These are phyloP conservation scores for Suhomyces kunorum DNA, from an alignment of 1,139 yeast species.

Conservation along the genomic window DNA sequence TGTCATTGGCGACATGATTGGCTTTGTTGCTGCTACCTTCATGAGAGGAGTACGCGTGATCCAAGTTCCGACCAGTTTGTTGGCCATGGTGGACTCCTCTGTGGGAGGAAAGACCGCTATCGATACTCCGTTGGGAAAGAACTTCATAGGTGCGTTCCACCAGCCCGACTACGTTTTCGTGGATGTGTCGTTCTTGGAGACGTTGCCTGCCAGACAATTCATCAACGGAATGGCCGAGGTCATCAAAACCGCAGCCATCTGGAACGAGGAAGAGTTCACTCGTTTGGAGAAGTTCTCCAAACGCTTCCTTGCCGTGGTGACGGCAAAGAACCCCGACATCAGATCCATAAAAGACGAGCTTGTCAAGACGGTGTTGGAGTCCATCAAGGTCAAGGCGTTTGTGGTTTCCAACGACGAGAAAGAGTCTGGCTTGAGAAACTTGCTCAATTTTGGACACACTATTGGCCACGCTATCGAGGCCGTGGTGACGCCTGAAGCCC, in stretches of 20 bases:
- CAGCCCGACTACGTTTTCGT: constrained; percentile 90
- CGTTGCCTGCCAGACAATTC: constrained; percentile 90
- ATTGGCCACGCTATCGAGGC: constrained; percentile 99
- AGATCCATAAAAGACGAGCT: constrained; percentile 70
- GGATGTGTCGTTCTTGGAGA: constrained; percentile 83
- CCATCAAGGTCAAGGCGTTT: constrained; percentile 87
- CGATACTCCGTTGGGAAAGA: constrained; percentile 96
- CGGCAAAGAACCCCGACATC: constrained; percentile 52
- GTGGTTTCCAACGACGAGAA: constrained; percentile 95
- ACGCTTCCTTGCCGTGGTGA: constrained; percentile 61
- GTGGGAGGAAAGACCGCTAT: constrained; percentile 99
- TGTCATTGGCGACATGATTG: constrained; percentile 98
- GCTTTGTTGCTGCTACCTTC: constrained; percentile 96
- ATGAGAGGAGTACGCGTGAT: constrained; percentile 97
- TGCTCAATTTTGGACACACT: constrained; percentile 93
- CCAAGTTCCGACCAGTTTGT: constrained; percentile 89
- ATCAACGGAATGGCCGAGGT: constrained; percentile 99
- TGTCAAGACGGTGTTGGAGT: constrained; percentile 77
- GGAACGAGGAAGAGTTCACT: constrained; percentile 87
- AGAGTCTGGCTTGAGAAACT: constrained; percentile 90
- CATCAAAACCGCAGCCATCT: constrained; percentile 95
- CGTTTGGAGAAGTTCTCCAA: constrained; percentile 78
- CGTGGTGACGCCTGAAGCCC: constrained; percentile 88
- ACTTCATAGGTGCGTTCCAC: constrained; percentile 96
- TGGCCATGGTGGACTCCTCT: constrained; percentile 98